Conservation (phyloP, 352 stramenopile species). For the Pythium biforme region DNA sequence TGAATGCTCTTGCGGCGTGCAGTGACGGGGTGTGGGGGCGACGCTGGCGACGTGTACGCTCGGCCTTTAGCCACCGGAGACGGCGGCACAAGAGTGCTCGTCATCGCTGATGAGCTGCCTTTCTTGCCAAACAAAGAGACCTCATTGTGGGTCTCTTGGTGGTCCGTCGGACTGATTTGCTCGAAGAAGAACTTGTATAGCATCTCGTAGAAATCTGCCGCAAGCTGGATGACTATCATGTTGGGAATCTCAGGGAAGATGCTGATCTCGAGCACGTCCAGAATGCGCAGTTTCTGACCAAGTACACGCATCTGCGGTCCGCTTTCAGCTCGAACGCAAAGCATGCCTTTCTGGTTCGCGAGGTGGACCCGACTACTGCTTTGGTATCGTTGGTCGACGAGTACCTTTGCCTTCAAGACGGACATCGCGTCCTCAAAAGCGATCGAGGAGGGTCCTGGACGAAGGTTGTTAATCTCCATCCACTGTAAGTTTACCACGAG, state of each 20-base stretch:
- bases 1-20: constrained; percentile 26
- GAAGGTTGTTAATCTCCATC: constrained; percentile 81
- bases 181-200: constrained; percentile 88
- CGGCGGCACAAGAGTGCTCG: neutral
- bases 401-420: constrained; percentile 67
- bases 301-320: constrained; percentile 62
- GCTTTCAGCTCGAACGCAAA: constrained; percentile 73
- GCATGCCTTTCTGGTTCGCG: constrained; percentile 65
- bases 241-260: constrained; percentile 83
- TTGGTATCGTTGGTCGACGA: constrained; percentile 57
- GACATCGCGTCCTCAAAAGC: constrained; percentile 73
- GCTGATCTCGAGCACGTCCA: constrained; percentile 78
- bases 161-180: constrained; percentile 26
- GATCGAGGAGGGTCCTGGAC: constrained; percentile 67
- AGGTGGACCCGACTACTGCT: constrained; percentile 29
- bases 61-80: constrained; percentile 17
- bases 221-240: constrained; percentile 83
- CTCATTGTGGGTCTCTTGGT: constrained; percentile 40
- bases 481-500: constrained; percentile 74
- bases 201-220: constrained; percentile 78
- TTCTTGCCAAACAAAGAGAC: constrained; percentile 65
- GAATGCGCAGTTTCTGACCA: constrained; percentile 63
- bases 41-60: constrained; percentile 14
- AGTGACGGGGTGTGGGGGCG: constrained; percentile 3
- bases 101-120: constrained; percentile 9